Evolutionary conservation across 73 alveolate species (phyloP).

Genomic region (Paramecium sexaurelia): DNA sequence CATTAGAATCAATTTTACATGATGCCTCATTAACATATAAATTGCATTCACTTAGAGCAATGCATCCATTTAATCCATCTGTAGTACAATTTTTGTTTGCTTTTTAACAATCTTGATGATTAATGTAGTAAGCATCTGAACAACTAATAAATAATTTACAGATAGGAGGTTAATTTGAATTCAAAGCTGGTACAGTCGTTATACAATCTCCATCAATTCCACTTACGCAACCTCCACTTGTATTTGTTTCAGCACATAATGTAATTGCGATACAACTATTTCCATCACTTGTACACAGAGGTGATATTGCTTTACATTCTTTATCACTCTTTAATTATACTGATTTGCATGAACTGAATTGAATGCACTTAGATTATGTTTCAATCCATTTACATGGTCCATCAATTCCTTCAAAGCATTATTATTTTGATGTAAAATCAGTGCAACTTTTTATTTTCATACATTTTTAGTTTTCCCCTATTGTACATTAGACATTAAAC

Average conservation of each 20-base stretch:
- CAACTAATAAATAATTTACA: background rate
- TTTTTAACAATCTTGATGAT: background rate
- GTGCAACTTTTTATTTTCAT: too few relatives aligned
- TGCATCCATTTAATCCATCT: background rate
- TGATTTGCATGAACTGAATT: background rate
- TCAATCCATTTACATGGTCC: slow-evolving; percentile 33
- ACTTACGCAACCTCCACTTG: background rate
- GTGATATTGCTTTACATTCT: background rate
- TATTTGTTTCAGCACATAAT: slow-evolving; percentile 3
- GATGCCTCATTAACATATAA: background rate
- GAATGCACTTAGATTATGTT: background rate
- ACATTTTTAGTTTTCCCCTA: too few relatives aligned
- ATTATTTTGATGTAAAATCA: too few relatives aligned
- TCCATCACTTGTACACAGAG: slow-evolving; percentile 1
- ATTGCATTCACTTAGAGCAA: background rate
- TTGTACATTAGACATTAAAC: background rate
- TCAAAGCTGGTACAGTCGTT: background rate
- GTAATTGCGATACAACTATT: background rate
- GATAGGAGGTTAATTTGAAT: background rate
- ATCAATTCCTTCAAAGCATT: background rate
- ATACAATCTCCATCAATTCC: slow-evolving; percentile 21
- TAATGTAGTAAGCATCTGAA: background rate
- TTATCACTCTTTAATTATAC: background rate
- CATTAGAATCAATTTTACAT: too few relatives aligned
- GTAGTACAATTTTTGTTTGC: slow-evolving; percentile 2